These are phyloP conservation scores for Candida ulmi DNA, from an alignment of 805 yeast species.

Conservation along the genomic window DNA sequence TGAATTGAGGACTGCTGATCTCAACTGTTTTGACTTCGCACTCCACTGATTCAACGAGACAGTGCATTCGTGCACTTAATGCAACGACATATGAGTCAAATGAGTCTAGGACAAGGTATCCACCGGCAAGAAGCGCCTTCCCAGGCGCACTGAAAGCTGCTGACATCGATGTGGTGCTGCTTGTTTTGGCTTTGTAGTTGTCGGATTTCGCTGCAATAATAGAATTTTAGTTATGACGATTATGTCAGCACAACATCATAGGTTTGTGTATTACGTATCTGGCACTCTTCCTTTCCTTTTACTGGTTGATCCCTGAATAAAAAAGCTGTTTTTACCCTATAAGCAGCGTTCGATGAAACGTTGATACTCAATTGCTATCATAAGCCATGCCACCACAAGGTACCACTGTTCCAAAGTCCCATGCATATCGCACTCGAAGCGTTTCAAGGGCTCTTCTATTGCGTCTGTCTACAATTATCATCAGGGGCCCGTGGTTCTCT, in stretches of 20 bases:
- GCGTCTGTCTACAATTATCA: not conserved
- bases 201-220: no score
- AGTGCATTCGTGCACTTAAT: conserved; percentile 85
- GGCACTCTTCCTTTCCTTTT: no score
- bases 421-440: not conserved
- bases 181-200: no score
- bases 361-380: no score
- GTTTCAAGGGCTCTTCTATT: not conserved
- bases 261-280: no score
- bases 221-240: no score
- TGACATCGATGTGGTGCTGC: not conserved
- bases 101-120: conserved; percentile 77
- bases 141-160: conserved; percentile 88
- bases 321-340: no score
- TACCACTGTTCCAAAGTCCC: not conserved
- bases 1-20: conserved; percentile 74
- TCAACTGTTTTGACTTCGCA: conserved; percentile 24
- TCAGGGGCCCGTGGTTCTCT: not conserved
- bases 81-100: conserved; percentile 82
- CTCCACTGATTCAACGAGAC: conserved; percentile 34
- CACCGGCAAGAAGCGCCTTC: conserved; percentile 91
- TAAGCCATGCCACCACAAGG: not conserved
- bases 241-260: no score
- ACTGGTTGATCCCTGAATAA: no score
- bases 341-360: no score